Conservation (phyloP, 331 rosid species). For the Malus hybrid region DNA sequence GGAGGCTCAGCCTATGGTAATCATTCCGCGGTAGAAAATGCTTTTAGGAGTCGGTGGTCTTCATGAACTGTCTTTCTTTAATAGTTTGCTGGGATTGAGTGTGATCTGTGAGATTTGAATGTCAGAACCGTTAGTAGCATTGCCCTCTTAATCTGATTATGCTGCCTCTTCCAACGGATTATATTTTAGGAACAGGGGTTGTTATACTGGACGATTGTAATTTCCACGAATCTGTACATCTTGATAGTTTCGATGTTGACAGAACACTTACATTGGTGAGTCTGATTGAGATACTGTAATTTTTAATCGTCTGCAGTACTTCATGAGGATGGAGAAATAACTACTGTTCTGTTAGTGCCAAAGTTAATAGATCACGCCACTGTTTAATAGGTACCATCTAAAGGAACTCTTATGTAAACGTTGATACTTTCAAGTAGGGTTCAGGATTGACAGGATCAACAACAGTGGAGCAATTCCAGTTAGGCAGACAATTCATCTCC, state of each 20-base stretch:
- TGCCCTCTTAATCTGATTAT: slow-evolving; percentile 13
- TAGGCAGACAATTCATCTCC: neutral
- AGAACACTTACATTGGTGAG: slow-evolving; percentile 77
- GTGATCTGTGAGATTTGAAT: neutral
- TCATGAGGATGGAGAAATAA: neutral
- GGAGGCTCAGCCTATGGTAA: slow-evolving; percentile 49
- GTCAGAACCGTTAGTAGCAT: neutral
- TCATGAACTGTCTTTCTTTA: slow-evolving; percentile 12
- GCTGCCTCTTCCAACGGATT: slow-evolving; percentile 40
- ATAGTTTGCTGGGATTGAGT: neutral
- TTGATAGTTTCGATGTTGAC: slow-evolving; percentile 68
- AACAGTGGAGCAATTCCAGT: neutral
- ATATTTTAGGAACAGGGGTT: slow-evolving; percentile 54
- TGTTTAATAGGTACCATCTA: slow-evolving; percentile 59
- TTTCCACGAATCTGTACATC: slow-evolving; percentile 92
- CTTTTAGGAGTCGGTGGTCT: neutral
- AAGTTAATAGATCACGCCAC: slow-evolving; percentile 1
- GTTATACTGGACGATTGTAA: slow-evolving; percentile 85
- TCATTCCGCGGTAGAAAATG: neutral
- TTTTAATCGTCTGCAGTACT: neutral
- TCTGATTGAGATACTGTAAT: neutral
- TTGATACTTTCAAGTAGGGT: neutral
- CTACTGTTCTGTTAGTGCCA: neutral
- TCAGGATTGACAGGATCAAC: neutral
- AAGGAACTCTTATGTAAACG: neutral